Percentiles rank a stretch among this genome's conserved stretches.
Conservation (phyloP, 208 protist species). For the Trypanosoma cruzi region DNA sequence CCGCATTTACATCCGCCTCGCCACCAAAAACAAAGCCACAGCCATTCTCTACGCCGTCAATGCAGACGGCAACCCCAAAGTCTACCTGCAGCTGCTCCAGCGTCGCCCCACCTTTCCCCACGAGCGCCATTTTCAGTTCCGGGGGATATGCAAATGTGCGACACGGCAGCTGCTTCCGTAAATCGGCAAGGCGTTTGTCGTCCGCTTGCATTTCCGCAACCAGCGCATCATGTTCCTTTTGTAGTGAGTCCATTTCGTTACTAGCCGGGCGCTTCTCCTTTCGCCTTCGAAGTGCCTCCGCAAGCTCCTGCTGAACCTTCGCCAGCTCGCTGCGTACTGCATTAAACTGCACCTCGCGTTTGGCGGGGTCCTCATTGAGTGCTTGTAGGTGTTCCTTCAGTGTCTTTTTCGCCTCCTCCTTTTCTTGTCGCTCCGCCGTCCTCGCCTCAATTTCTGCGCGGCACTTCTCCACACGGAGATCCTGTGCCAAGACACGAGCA, state of each 20-base stretch:
- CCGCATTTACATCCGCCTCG: slow-evolving; percentile 22
- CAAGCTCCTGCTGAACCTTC: no score
- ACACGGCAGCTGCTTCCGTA: slow-evolving; percentile 28
- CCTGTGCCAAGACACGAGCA: background rate
- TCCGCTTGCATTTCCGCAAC: slow-evolving; percentile 1
- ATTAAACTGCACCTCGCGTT: no score
- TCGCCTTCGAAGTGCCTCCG: no score
- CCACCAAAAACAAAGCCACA: slow-evolving; percentile 40
- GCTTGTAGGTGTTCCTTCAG: no score
- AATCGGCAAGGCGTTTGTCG: slow-evolving; percentile 26
- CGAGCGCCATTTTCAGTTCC: slow-evolving; percentile 28
- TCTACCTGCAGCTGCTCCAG: slow-evolving; percentile 64
- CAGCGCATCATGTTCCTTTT: slow-evolving; percentile 19
- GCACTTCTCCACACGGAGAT: slow-evolving; percentile 1
- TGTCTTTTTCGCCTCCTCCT: no score
- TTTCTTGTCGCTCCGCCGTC: background rate
- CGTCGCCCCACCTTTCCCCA: slow-evolving; percentile 47
- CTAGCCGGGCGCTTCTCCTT: background rate
- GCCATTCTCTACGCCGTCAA: slow-evolving; percentile 37
- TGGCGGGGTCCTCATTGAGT: no score
- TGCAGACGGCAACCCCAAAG: slow-evolving; percentile 53
- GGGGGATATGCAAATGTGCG: slow-evolving; percentile 39
- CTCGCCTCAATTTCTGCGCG: background rate
- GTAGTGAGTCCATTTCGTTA: slow-evolving; percentile 27
- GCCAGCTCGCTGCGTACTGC: no score